Evolutionary conservation across 164 flowering plant species (phyloP).

Genomic region (Chimonanthus salicifolius): DNA sequence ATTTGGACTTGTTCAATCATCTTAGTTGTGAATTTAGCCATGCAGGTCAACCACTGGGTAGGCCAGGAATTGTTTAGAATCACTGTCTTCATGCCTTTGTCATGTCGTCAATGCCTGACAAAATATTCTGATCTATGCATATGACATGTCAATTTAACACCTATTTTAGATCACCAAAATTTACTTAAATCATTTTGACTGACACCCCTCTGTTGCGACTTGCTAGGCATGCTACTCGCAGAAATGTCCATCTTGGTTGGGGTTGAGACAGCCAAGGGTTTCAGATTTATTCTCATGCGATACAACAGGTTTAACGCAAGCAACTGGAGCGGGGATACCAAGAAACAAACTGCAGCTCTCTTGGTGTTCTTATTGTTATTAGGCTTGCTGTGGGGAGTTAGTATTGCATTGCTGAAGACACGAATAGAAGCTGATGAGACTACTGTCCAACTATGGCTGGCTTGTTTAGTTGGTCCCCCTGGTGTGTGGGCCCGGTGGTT

Average conservation of each 20-base stretch:
- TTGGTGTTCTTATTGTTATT: slow-evolving; percentile 33
- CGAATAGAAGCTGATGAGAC: slow-evolving; percentile 33
- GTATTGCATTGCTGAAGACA: slow-evolving; percentile 35
- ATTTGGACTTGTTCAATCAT: background rate
- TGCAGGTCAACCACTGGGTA: background rate
- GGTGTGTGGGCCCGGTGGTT: slow-evolving; percentile 96
- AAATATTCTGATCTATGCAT: background rate
- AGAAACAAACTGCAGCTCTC: slow-evolving; percentile 30
- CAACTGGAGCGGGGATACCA: slow-evolving; percentile 31
- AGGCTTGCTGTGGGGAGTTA: slow-evolving; percentile 41
- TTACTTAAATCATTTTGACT: background rate
- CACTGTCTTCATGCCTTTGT: background rate
- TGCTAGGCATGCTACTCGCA: slow-evolving; percentile 60
- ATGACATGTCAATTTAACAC: background rate
- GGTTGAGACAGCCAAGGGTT: slow-evolving; percentile 66
- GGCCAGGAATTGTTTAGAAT: background rate
- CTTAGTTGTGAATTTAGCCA: background rate
- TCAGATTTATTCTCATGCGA: slow-evolving; percentile 39
- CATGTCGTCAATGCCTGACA: background rate
- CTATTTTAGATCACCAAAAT: background rate
- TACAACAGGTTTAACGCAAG: slow-evolving; percentile 1
- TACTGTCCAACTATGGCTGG: slow-evolving; percentile 67
- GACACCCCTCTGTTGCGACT: background rate
- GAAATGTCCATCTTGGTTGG: slow-evolving; percentile 59
- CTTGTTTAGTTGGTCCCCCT: slow-evolving; percentile 69